phyloP scores from a whole-genome alignment of 495 filamentous ascomycete genomes.

The Delitschia confertaspora region DNA sequence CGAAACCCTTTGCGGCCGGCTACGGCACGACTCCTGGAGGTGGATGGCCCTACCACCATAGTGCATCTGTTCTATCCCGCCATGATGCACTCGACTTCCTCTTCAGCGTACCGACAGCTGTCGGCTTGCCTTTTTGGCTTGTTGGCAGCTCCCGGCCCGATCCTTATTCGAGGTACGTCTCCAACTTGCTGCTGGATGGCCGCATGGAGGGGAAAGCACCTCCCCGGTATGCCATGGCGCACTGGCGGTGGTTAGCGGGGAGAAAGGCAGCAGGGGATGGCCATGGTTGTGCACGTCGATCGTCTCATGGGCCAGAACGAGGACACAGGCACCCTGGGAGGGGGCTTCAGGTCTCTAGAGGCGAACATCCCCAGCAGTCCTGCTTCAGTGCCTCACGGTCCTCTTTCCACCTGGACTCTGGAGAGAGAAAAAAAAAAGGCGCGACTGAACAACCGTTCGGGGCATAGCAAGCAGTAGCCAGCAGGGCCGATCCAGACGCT shows the following conservation, averaged over 20 bases:
- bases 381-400: no score
- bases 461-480: slow-evolving; percentile 7
- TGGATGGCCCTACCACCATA: not conserved
- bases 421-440: no score
- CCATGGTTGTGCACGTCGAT: slow-evolving; percentile 11
- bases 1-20: no score
- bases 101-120: not conserved
- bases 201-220: not conserved
- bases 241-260: not conserved
- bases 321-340: slow-evolving; percentile 5
- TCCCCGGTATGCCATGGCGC: no score
- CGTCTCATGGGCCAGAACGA: slow-evolving; percentile 25
- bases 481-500: slow-evolving; percentile 16
- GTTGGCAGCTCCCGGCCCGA: not conserved
- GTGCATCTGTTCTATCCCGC: not conserved
- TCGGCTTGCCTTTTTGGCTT: not conserved
- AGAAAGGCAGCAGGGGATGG: not conserved
- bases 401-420: no score
- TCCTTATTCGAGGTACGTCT: not conserved
- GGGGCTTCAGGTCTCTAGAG: no score
- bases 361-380: slow-evolving; percentile 10
- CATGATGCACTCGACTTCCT: not conserved
- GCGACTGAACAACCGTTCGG: not conserved
- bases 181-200: not conserved
- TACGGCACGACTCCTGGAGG: no score